Percentiles rank a stretch among this genome's conserved stretches.
These are phyloP conservation scores for Salix dunnii DNA, from an alignment of 345 rosid species.

Conservation along the genomic window DNA sequence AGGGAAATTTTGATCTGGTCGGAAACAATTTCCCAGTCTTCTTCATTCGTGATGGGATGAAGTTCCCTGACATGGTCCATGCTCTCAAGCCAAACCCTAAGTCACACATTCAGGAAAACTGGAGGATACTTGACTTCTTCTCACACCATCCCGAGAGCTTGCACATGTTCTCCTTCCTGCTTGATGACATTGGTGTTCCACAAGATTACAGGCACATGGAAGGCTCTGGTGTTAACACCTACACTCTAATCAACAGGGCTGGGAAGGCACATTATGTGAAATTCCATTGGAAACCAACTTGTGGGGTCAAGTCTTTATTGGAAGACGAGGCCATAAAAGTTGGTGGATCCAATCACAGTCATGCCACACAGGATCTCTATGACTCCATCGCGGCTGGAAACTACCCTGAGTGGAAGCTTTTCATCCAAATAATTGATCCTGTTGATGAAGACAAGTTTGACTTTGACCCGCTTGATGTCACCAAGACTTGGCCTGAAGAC, in stretches of 20 bases:
- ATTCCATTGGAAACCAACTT: conserved; percentile 97
- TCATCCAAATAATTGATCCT: conserved; percentile 80
- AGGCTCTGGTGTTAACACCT: conserved; percentile 87
- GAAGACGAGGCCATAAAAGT: conserved; percentile 87
- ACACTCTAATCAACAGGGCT: conserved; percentile 73
- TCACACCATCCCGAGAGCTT: conserved; percentile 94
- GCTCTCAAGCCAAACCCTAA: conserved; percentile 92
- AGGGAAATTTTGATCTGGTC: conserved; percentile 99
- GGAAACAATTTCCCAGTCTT: conserved; percentile 98
- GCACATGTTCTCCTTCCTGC: conserved; percentile 82
- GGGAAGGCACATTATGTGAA: conserved; percentile 81
- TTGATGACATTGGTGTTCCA: conserved; percentile 88
- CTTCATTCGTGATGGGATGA: conserved; percentile 91
- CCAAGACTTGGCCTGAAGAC: conserved; percentile 98
- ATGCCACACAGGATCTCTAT: conserved; percentile 89
- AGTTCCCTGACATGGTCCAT: conserved; percentile 95
- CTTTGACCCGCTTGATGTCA: conserved; percentile 94
- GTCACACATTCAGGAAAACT: conserved; percentile 89
- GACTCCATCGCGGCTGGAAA: conserved; percentile 91
- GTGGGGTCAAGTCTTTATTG: conserved; percentile 71
- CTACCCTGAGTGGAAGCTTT: conserved; percentile 91
- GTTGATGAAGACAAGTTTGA: conserved; percentile 72
- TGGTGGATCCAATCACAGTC: conserved; percentile 97
- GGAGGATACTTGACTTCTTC: conserved; percentile 94
- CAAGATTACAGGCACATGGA: conserved; percentile 97